Percentiles rank a stretch among this genome's conserved stretches.
Conservation (phyloP, 257 asterid genomes). For the Prunella vulgaris region DNA sequence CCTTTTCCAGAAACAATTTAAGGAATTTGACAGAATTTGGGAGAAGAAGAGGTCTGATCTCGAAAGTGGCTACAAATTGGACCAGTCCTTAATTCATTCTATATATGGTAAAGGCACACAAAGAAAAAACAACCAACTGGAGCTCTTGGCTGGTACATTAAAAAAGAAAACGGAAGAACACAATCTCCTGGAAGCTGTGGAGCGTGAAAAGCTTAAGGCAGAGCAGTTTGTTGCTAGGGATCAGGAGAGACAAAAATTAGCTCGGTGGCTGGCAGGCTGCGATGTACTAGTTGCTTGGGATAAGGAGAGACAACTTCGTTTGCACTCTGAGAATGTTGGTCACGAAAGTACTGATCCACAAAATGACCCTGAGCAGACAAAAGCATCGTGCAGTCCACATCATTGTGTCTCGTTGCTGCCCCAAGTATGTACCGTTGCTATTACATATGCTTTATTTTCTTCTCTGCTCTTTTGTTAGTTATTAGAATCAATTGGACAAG, state of each 20-base stretch:
- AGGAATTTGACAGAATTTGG: slow-evolving; percentile 39
- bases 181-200: slow-evolving; percentile 27
- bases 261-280: slow-evolving; percentile 29
- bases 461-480: background rate
- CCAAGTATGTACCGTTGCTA: slow-evolving; percentile 28
- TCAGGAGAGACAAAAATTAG: slow-evolving; percentile 36
- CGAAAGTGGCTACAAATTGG: slow-evolving; percentile 34
- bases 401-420: slow-evolving; percentile 19
- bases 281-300: too few species aligned
- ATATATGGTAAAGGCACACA: slow-evolving; percentile 25
- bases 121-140: slow-evolving; percentile 25
- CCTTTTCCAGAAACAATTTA: slow-evolving; percentile 36
- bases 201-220: slow-evolving; percentile 39
- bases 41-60: slow-evolving; percentile 33
- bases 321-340: slow-evolving; percentile 19
- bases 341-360: slow-evolving; percentile 6
- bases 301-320: too few species aligned
- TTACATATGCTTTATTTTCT: background rate
- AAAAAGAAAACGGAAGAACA: slow-evolving; percentile 37
- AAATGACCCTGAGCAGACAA: slow-evolving; percentile 12
- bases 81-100: slow-evolving; percentile 32
- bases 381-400: slow-evolving; percentile 18
- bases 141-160: slow-evolving; percentile 30
- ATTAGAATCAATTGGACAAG: background rate
- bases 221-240: slow-evolving; percentile 38